phyloP scores from a whole-genome alignment of 768 basidiomycete species.

The Amanita fuliginea region DNA sequence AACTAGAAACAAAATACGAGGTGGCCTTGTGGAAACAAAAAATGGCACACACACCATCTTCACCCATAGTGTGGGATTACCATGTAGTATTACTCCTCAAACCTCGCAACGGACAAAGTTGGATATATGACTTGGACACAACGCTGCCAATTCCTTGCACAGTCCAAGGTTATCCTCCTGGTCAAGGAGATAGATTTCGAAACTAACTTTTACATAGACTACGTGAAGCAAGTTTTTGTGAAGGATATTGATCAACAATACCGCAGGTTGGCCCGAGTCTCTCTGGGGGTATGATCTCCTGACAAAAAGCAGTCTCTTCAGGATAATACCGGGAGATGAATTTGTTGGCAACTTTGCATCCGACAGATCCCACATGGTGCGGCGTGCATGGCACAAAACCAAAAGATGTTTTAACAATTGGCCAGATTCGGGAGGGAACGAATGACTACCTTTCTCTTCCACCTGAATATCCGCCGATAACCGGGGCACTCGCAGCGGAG shows the following conservation, averaged over 20 bases:
- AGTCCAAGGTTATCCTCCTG: slow-evolving; percentile 29
- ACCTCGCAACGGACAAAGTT: slow-evolving; percentile 18
- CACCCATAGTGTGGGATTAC: slow-evolving; percentile 62
- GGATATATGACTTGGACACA: slow-evolving; percentile 68
- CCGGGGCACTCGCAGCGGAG: slow-evolving; percentile 5
- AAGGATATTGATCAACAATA: slow-evolving; percentile 22
- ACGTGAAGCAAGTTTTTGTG: slow-evolving; percentile 34
- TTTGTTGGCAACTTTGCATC: slow-evolving; percentile 59
- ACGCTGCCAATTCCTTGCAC: slow-evolving; percentile 37
- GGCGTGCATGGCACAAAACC: slow-evolving; percentile 46
- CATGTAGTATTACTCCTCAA: slow-evolving; percentile 54
- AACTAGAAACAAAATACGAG: slow-evolving; percentile 18
- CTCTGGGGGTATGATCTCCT: not conserved
- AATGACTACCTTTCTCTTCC: slow-evolving; percentile 20
- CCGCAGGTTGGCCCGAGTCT: slow-evolving; percentile 26
- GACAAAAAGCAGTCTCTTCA: slow-evolving; percentile 35
- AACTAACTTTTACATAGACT: slow-evolving; percentile 22
- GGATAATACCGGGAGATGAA: slow-evolving; percentile 40
- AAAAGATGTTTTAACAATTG: slow-evolving; percentile 43
- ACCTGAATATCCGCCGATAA: slow-evolving; percentile 10
- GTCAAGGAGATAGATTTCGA: not conserved
- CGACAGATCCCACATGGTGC: slow-evolving; percentile 69
- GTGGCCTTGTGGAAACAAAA: slow-evolving; percentile 59
- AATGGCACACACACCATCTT: slow-evolving; percentile 20
- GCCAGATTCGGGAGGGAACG: slow-evolving; percentile 14